These are phyloP conservation scores for Suillus clintonianus DNA, from an alignment of 768 basidiomycete genomes.

Conservation along the genomic window DNA sequence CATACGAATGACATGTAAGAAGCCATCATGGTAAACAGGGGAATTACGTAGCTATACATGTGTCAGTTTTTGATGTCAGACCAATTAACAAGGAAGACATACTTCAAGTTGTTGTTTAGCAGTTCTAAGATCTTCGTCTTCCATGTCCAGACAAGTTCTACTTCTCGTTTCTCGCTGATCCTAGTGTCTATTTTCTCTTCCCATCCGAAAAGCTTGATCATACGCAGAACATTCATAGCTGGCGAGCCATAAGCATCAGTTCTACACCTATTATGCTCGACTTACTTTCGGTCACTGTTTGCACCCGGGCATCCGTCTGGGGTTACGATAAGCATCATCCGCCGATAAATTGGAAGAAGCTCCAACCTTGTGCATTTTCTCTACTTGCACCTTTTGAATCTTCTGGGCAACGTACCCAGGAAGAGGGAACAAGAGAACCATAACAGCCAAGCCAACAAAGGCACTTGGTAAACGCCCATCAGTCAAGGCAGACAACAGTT, in stretches of 20 bases:
- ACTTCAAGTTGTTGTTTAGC: conserved; percentile 33
- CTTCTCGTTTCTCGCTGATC: conserved; percentile 58
- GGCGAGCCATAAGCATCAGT: neutral
- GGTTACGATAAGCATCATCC: neutral
- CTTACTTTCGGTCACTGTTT: conserved; percentile 61
- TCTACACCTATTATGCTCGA: conserved; percentile 2
- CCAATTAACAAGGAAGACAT: neutral
- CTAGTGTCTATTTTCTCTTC: conserved; percentile 55
- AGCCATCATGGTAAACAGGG: conserved; percentile 64
- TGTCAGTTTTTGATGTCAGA: neutral
- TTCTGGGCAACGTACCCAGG: conserved; percentile 56
- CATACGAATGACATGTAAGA: conserved; percentile 63
- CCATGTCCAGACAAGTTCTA: conserved; percentile 58
- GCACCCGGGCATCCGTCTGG: conserved; percentile 60
- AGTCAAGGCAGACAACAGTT: neutral
- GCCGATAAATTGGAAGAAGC: neutral
- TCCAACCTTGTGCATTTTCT: conserved; percentile 46
- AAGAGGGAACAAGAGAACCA: conserved; percentile 55
- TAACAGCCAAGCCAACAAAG: conserved; percentile 56
- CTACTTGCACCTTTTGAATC: conserved; percentile 49
- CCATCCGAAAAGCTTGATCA: conserved; percentile 75
- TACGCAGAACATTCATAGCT: conserved; percentile 61
- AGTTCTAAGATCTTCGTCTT: conserved; percentile 54
- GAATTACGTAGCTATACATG: conserved; percentile 52
- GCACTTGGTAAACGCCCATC: conserved; percentile 23